Evolutionary conservation across 176 grass and related monocot genomes (phyloP).

Genomic region (Triticum monococcum): DNA sequence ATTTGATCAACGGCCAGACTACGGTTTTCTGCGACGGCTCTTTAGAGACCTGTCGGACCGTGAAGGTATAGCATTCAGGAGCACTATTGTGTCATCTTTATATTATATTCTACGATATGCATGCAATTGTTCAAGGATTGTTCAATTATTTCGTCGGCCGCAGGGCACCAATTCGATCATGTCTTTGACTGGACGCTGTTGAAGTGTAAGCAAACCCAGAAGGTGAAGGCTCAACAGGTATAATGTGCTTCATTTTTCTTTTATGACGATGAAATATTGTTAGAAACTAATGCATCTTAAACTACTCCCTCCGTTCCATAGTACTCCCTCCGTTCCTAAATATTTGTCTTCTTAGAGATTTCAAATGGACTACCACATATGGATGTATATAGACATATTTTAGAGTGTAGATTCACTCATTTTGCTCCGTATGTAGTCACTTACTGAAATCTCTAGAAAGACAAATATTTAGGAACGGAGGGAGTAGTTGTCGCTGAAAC

Average conservation of each 20-base stretch:
- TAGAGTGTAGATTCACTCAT: too few relatives aligned
- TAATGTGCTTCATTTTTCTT: constrained; percentile 13
- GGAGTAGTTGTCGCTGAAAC: too few relatives aligned
- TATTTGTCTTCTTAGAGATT: too few relatives aligned
- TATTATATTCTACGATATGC: background rate
- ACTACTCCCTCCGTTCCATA: too few relatives aligned
- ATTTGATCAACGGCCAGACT: constrained; percentile 70
- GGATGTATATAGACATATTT: too few relatives aligned
- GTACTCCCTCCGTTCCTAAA: too few relatives aligned
- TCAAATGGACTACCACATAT: too few relatives aligned
- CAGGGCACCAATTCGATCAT: constrained; percentile 66
- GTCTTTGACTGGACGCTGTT: constrained; percentile 64
- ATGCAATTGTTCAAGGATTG: background rate
- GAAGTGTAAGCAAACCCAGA: constrained; percentile 65
- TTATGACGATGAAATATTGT: background rate
- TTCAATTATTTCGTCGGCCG: constrained; percentile 11
- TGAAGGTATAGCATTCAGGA: constrained; percentile 52
- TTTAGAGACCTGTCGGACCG: constrained; percentile 58
- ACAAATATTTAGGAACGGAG: too few relatives aligned
- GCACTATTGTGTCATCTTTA: constrained; percentile 1
- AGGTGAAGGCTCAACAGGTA: constrained; percentile 52
- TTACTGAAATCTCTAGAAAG: too few relatives aligned
- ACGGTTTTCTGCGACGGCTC: constrained; percentile 47
- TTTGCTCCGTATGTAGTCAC: too few relatives aligned
- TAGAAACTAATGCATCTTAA: constrained; percentile 8